phyloP scores from a whole-genome alignment of 176 grass and related monocot genomes.

The Musa schizocarpa region DNA sequence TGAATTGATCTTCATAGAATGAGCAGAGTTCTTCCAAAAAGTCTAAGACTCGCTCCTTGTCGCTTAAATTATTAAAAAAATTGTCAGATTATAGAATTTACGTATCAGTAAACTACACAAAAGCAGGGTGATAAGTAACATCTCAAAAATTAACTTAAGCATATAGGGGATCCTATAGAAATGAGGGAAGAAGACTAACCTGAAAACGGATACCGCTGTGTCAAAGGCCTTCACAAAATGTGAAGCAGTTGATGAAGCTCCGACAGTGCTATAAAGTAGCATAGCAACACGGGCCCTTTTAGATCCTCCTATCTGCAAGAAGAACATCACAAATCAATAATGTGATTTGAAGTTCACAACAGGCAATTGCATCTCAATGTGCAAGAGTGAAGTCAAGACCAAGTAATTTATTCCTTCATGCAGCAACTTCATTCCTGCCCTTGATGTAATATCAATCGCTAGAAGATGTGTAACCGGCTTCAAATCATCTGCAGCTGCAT shows the following conservation, averaged over 20 bases:
- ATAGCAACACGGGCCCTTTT: constrained; percentile 75
- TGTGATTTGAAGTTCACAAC: neutral
- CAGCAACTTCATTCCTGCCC: constrained; percentile 63
- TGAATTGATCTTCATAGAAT: constrained; percentile 61
- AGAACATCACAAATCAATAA: constrained; percentile 18
- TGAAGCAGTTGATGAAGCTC: constrained; percentile 39
- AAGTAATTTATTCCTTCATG: constrained; percentile 64
- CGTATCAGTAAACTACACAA: no score
- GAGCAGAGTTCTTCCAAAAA: constrained; percentile 68
- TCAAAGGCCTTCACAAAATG: constrained; percentile 68
- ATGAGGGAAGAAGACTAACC: constrained; percentile 32
- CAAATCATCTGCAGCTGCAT: constrained; percentile 61
- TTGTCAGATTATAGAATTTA: neutral
- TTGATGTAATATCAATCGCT: constrained; percentile 70
- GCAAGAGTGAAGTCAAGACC: constrained; percentile 29
- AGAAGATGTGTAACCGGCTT: constrained; percentile 93
- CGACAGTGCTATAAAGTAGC: constrained; percentile 43
- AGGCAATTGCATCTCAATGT: constrained; percentile 8
- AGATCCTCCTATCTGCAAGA: constrained; percentile 55
- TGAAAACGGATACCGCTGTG: constrained; percentile 62
- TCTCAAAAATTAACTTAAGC: neutral
- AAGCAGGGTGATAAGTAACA: no score
- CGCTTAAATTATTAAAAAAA: constrained; percentile 28
- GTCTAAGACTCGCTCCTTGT: constrained; percentile 63
- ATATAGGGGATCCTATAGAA: neutral